Base-by-base conservation (phyloP, 768 basidiomycete species). In the Tremella mesenterica region DNA sequence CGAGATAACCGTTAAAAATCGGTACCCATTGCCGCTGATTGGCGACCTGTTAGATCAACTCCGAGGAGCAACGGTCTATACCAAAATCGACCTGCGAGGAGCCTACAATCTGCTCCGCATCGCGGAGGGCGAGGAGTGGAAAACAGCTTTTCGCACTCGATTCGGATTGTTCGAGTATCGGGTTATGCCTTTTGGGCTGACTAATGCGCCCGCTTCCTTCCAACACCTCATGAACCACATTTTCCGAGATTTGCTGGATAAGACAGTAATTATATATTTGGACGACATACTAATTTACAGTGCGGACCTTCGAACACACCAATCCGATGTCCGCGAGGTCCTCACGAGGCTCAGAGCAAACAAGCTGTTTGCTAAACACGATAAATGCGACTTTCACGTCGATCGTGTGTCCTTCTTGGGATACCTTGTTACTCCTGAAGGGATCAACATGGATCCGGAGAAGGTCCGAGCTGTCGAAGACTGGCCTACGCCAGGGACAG, bases 31-130 rank as follows among this genome's bases (percentile, higher is more conserved):
- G 2, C 68, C 68, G 10, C 54, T 63, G 5, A 64, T 64, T n/a
- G 21, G 25, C 12, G 61, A 65, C 21, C 33, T 50, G 23, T n/a
- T 67, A 21, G 56, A 60, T 44, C 50, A 52, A 20, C 34, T 69
- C 1, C 26, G 14, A 10, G 21, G 39, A n/a, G 59, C 63, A 18
- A 59, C 44, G 23, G 18, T 30, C 47, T 65, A 51, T 39, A 59
- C 52, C 31, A 69, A 69, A 39, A 21, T 67, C 26, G 67, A 79
- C 50, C 72, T 79, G 27, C 70, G 71, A 23, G 66, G 69, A 43
- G 76, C 73, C 0, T 80, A 73, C 58, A 75, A 79, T 57, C 75
- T 76, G 10, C 60, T 80, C 18, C 59, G 75, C 1, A 75, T 79
- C 41, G 53, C 60, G 2, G 66, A 71, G 16, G 77, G 76, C 0